Conservation (phyloP, 306 rosid species). For the Citrullus amarus region DNA sequence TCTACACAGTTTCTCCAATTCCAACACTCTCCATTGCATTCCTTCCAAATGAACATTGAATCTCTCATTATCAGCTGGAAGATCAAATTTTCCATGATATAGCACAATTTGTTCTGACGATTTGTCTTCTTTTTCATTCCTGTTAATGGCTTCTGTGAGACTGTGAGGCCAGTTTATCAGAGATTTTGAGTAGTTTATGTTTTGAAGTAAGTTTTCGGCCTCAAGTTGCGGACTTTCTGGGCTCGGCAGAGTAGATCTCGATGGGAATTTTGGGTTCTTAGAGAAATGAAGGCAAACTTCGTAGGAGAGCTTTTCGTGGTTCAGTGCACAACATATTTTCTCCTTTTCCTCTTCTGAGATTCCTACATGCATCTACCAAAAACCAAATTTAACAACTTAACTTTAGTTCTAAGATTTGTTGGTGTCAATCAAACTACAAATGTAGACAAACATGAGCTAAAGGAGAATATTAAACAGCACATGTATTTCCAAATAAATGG, state of each 20-base stretch:
- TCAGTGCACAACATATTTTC: conserved; percentile 53
- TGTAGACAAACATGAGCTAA: background rate
- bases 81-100: conserved; percentile 45
- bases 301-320: conserved; percentile 62
- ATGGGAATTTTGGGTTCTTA: conserved; percentile 54
- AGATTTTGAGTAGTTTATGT: conserved; percentile 26
- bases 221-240: conserved; percentile 43
- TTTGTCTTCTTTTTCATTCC: conserved; percentile 29
- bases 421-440: background rate
- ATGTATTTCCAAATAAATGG: background rate
- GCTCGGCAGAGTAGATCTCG: conserved; percentile 38
- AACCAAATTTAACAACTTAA: conserved; percentile 7
- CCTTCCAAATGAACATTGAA: conserved; percentile 69
- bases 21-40: conserved; percentile 84
- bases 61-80: conserved; percentile 43
- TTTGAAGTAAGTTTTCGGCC: conserved; percentile 39
- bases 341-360: conserved; percentile 62
- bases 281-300: conserved; percentile 49
- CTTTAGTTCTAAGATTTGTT: background rate
- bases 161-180: conserved; percentile 27
- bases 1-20: conserved; percentile 67
- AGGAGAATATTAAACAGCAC: background rate
- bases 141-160: conserved; percentile 17
- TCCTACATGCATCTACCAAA: conserved; percentile 59
- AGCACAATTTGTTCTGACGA: conserved; percentile 48